phyloP scores from a whole-genome alignment of 2,329 filamentous ascomycete genomes.

The Apiospora marii region DNA sequence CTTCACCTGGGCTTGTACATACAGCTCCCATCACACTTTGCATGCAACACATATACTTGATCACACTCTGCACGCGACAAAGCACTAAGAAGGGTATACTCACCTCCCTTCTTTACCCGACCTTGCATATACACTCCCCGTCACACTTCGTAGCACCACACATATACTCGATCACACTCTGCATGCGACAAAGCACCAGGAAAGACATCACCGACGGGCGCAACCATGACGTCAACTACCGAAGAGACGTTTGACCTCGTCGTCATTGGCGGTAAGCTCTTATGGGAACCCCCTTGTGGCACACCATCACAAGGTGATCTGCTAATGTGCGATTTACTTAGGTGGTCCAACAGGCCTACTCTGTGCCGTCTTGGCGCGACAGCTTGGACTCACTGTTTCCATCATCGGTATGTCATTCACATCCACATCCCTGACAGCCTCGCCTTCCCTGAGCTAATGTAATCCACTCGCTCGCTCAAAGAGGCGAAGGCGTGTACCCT shows the following conservation, averaged over 20 bases:
- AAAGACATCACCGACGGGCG: not conserved
- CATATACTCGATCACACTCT: not conserved
- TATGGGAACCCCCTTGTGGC: not conserved
- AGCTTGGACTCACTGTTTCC: conserved; percentile 50
- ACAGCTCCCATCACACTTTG: not conserved
- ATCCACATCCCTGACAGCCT: too few relatives aligned
- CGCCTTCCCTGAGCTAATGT: too few relatives aligned
- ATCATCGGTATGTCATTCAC: conserved; percentile 44
- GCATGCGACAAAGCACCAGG: not conserved
- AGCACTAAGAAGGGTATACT: not conserved
- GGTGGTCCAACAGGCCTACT: conserved; percentile 57
- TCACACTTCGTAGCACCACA: not conserved
- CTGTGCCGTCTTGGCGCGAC: conserved; percentile 51
- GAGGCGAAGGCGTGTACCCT: conserved; percentile 50
- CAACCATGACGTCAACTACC: not conserved
- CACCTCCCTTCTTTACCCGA: not conserved
- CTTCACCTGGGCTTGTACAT: not conserved
- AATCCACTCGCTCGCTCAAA: conserved; percentile 30
- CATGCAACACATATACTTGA: too few relatives aligned
- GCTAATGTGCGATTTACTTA: conserved; percentile 29
- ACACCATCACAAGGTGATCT: not conserved
- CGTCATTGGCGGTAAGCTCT: conserved; percentile 45
- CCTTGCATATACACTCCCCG: not conserved
- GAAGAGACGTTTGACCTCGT: conserved; percentile 42
- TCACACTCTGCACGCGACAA: too few relatives aligned